Base-by-base conservation (phyloP, 257 asterid species). In the Ilex aquifolium region DNA sequence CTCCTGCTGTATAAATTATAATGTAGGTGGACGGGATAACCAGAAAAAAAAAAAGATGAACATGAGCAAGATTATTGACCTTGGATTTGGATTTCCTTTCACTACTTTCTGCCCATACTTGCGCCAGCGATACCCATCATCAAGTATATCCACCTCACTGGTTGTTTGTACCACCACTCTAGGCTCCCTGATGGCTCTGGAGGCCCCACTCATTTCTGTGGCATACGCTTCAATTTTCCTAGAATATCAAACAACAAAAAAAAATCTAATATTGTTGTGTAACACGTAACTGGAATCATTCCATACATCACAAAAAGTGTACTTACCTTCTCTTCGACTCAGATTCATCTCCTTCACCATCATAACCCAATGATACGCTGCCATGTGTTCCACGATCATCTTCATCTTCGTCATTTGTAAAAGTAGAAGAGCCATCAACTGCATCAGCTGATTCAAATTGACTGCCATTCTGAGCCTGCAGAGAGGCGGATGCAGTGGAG, bases 21-120 rank as follows among this genome's bases (percentile, higher is more conserved):
- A 42, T 42, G 48, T 42, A 42, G 10, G 48, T 6, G 48, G 12
- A 42, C 12, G 48, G 48, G 48, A 0, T 46, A 10, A 46, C 42
- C 42, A 36, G 1, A 36, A 21, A 44, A 44, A 44, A 44, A 44
- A 44, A n/a, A 48, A 48, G 40, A 36, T 36, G 42, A 36, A 36
- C 5, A 36, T 36, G 42, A 36, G 8, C 42, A 8, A 36, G 42
- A 36, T 36, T 21, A 53, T 3, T 21, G 54, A 88, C 96, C 98
- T 91, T 78, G 98, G 98, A 71, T 91, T 88, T 44, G 98, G 98
- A 69, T 91, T 91, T 70, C 98, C 98, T 73, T 88, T 88, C 36
- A 91, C 98, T 13, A 91, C 87, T 76, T 91, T 91, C 80, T 91
- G 96, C 55, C 98, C 98, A 17, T 91, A 91, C 70, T 91, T 91